Evolutionary conservation across 768 basidiomycete genomes (phyloP), one percentile per base, ranked within the genome.

Genomic region (Lactarius psammicola): DNA sequence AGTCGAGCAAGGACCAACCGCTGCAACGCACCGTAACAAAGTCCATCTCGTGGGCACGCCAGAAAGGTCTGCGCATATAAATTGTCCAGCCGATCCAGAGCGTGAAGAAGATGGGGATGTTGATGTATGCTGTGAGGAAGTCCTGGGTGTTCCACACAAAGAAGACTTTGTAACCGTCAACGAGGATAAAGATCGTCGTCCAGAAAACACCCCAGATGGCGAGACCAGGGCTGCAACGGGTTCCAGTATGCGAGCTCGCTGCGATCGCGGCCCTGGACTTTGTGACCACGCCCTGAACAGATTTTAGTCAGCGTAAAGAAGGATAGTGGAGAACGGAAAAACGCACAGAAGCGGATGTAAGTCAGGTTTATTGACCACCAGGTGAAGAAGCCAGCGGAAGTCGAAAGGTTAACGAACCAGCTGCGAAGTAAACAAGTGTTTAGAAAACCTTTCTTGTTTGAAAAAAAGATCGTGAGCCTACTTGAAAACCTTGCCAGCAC

Each of bases 361-460:
- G 90, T 90, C 33, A 89, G 63, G 74, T 88, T 88, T 74, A 90
- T 85, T 40, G 82, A 73, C 66, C 80, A 79, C 89, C 89, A 91
- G 56, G 82, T 78, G 69, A 87, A 80, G 78, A 90, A 88, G 8
- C 88, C 87, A 51, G 83, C 85, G 38, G 87, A 84, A 13, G 88
- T 85, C 3, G 83, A 79, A 63, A 95, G 77, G 75, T 80, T 85
- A 59, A 86, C 85, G 71, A 93, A 85, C 88, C 87, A 92, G 71
- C 82, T 85, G 65, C 20, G 65, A 54, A 60, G 6, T 11, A 10
- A 44, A n/a, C 4, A 26, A 11, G 10, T 28, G 28, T 54, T 0
- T 31, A 33, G 36, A 53, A 30, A n/a, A 61, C 34, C 5, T 15
- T 26, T 33, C 7, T 28, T 6, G 17, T 30, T 20, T 18, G 20